Evolutionary conservation across 2,329 filamentous ascomycete species (phyloP).

Genomic region (Scytalidium lignicola): DNA sequence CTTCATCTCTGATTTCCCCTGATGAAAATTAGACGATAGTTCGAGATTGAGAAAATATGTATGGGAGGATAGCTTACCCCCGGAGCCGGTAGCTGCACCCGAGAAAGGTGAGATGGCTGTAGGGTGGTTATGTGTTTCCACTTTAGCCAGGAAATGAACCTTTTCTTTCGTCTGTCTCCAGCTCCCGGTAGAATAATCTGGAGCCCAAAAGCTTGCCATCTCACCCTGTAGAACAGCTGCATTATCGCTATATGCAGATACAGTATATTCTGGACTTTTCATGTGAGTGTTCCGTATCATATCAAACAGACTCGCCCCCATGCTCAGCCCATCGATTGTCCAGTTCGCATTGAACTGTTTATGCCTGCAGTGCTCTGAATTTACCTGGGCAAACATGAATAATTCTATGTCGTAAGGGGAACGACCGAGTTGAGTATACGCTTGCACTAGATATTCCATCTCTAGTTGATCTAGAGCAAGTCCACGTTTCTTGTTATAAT

Average conservation of each 20-base stretch:
- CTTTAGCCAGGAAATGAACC: constrained; percentile 85
- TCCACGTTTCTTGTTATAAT: constrained; percentile 79
- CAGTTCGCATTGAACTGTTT: constrained; percentile 97
- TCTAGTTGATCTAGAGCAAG: constrained; percentile 83
- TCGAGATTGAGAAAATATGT: too few relatives aligned
- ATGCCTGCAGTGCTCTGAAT: constrained; percentile 78
- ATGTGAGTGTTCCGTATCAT: constrained; percentile 98
- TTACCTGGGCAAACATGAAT: constrained; percentile 99
- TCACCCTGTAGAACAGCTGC: constrained; percentile 83
- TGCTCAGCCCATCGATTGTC: constrained; percentile 83
- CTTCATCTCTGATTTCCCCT: constrained; percentile 93
- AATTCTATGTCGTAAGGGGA: constrained; percentile 79
- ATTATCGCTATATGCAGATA: constrained; percentile 96
- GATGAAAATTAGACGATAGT: too few relatives aligned
- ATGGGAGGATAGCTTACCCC: too few relatives aligned
- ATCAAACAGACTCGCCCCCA: constrained; percentile 77
- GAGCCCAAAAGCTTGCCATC: constrained; percentile 75
- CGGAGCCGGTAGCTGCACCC: constrained; percentile 90
- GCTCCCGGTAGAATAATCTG: constrained; percentile 76
- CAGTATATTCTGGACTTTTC: constrained; percentile 71
- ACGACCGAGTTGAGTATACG: constrained; percentile 60
- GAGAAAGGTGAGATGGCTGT: constrained; percentile 83
- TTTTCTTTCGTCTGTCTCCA: constrained; percentile 85
- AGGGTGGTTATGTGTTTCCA: constrained; percentile 97
- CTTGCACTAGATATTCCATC: constrained; percentile 89